Conservation (phyloP, 2,329 filamentous ascomycete species). For the Penicillium expansum region DNA sequence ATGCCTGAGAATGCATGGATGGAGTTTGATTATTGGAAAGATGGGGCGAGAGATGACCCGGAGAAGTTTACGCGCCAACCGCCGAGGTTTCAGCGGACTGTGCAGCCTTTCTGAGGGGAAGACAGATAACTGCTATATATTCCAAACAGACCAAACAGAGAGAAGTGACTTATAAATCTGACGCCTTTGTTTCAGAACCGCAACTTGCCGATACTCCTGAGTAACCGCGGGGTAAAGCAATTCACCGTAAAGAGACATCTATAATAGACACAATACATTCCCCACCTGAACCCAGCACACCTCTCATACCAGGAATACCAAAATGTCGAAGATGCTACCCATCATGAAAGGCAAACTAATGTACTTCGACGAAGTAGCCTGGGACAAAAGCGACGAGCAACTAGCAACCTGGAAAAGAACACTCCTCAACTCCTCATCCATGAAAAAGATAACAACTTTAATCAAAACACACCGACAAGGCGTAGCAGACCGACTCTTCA, state of each 20-base stretch:
- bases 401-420: too few relatives aligned
- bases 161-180: not conserved
- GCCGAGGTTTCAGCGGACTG: conserved; percentile 34
- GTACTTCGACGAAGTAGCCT: too few relatives aligned
- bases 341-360: too few relatives aligned
- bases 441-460: too few relatives aligned
- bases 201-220: not conserved
- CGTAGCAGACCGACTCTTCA: too few relatives aligned
- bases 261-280: not conserved
- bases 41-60: conserved; percentile 51
- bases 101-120: conserved; percentile 32
- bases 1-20: conserved; percentile 66
- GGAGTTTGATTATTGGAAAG: conserved; percentile 64
- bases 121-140: not conserved
- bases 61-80: conserved; percentile 44
- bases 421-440: too few relatives aligned
- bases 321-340: too few relatives aligned
- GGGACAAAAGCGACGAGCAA: too few relatives aligned
- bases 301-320: too few relatives aligned
- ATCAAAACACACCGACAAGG: too few relatives aligned
- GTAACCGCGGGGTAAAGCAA: not conserved
- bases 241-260: not conserved
- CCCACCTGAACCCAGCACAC: too few relatives aligned
- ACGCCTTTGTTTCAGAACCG: not conserved
- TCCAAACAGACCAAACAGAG: not conserved